Percentiles rank a stretch among this genome's conserved stretches.
Conservation (phyloP, 1,139 yeast species). For the Hemisphaericaspora xylanilytica region DNA sequence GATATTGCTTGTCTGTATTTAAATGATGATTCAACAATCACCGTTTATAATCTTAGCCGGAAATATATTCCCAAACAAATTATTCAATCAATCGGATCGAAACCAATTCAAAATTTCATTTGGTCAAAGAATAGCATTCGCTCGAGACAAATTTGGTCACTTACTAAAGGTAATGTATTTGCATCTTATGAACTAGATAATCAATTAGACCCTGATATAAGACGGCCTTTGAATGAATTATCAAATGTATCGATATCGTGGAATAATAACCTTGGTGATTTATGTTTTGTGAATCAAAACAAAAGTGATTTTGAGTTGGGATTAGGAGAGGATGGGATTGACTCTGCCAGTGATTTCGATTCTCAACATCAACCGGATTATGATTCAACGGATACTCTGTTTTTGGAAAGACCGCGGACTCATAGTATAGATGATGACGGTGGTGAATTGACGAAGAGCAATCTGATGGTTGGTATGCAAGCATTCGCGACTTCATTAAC, state of each 20-base stretch:
- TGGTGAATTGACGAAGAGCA: background rate
- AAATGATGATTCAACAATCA: slow-evolving; percentile 72
- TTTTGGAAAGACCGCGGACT: slow-evolving; percentile 3
- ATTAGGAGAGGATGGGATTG: slow-evolving; percentile 4
- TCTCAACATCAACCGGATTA: slow-evolving; percentile 7
- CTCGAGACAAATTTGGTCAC: slow-evolving; percentile 37
- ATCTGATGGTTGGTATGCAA: background rate
- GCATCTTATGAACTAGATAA: slow-evolving; percentile 52
- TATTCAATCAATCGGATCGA: slow-evolving; percentile 45
- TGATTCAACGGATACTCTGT: slow-evolving; percentile 9
- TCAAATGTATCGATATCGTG: slow-evolving; percentile 56
- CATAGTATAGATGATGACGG: slow-evolving; percentile 7
- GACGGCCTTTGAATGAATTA: slow-evolving; percentile 53
- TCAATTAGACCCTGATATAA: slow-evolving; percentile 29
- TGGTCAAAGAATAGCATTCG: slow-evolving; percentile 34
- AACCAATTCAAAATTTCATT: slow-evolving; percentile 43
- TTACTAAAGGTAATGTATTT: slow-evolving; percentile 49
- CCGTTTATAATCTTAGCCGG: slow-evolving; percentile 70
- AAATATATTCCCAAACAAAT: slow-evolving; percentile 74
- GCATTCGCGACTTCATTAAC: slow-evolving; percentile 16
- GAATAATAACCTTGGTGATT: slow-evolving; percentile 45
- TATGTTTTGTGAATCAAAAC: slow-evolving; percentile 55
- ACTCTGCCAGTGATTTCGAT: slow-evolving; percentile 4
- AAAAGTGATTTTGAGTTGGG: slow-evolving; percentile 39
- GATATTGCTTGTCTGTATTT: slow-evolving; percentile 77